Evolutionary conservation across 202 grass and related monocot genomes (phyloP).

Genomic region (Sporobolus alterniflorus): DNA sequence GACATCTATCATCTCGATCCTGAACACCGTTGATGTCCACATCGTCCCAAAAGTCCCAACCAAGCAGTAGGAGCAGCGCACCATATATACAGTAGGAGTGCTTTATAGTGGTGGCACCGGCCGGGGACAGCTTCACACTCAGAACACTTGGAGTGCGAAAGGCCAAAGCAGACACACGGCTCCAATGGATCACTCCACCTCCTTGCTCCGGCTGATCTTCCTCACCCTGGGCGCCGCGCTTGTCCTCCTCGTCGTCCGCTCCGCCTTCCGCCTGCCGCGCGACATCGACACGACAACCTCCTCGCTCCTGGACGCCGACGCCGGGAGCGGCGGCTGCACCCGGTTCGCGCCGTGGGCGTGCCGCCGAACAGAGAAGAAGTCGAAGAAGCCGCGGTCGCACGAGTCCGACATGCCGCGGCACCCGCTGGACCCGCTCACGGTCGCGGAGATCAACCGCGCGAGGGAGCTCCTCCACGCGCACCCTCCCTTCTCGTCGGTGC

Average conservation of each 20-base stretch:
- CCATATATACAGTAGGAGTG: no score
- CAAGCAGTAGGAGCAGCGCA: no score
- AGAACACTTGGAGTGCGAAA: neutral
- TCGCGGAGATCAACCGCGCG: constrained; percentile 63
- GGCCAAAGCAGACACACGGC: neutral
- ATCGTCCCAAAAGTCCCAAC: no score
- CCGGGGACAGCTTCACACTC: neutral
- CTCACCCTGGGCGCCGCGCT: constrained; percentile 56
- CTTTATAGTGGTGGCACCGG: no score
- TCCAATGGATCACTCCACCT: constrained; percentile 62
- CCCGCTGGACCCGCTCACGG: constrained; percentile 85
- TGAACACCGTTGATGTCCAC: no score
- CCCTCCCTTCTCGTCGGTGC: constrained; percentile 62
- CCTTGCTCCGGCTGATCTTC: constrained; percentile 64
- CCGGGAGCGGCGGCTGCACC: constrained; percentile 31
- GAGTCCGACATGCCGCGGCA: constrained; percentile 61
- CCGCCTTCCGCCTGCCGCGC: constrained; percentile 48
- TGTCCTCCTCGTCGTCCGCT: constrained; percentile 57
- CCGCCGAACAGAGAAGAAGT: neutral
- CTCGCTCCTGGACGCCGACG: neutral
- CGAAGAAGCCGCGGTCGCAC: constrained; percentile 21
- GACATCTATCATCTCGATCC: no score
- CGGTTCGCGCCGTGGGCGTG: constrained; percentile 55
- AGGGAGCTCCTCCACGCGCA: constrained; percentile 59
- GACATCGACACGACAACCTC: neutral